A percentile compares a stretch with the other conserved stretches of the same genome.
phyloP scores from a whole-genome alignment of 352 stramenopile genomes.

The Plasmopara viticola region DNA sequence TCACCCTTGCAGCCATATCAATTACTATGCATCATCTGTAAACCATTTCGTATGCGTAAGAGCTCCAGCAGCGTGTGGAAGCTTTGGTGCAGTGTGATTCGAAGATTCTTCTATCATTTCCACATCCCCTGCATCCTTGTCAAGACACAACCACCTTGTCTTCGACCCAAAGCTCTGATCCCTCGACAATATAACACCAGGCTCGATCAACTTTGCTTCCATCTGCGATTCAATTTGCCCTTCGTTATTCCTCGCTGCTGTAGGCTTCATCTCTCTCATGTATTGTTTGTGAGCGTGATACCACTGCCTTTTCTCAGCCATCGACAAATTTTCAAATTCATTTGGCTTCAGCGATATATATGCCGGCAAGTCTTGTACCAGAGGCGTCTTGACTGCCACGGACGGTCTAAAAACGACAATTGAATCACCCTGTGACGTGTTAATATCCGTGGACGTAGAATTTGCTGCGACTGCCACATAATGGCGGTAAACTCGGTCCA shows the following conservation, averaged over 20 bases:
- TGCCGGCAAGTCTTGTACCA: conserved; percentile 24
- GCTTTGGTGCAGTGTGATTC: conserved; percentile 16
- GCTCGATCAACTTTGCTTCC: conserved; percentile 18
- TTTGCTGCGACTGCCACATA: conserved; percentile 41
- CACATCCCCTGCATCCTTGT: conserved; percentile 31
- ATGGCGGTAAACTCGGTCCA: conserved; percentile 67
- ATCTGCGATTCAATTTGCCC: conserved; percentile 2
- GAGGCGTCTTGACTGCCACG: conserved; percentile 4
- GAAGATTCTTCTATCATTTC: conserved; percentile 32
- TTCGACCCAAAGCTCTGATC: conserved; percentile 25
- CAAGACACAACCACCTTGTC: conserved; percentile 28
- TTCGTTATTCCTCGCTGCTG: conserved; percentile 11
- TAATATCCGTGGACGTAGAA: conserved; percentile 15
- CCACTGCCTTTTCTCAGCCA: conserved; percentile 34
- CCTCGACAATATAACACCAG: conserved; percentile 2
- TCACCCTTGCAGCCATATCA: no score
- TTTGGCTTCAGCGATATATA: conserved; percentile 41
- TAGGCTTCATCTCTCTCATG: conserved; percentile 22
- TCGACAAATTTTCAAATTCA: conserved; percentile 38
- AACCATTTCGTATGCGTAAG: conserved; percentile 52
- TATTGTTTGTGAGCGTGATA: conserved; percentile 16
- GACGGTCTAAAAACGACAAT: conserved; percentile 33
- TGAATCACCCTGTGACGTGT: conserved; percentile 26
- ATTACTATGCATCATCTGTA: conserved; percentile 28
- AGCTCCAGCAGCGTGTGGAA: conserved; percentile 30